These are phyloP conservation scores for Carex scoparia DNA, from an alignment of 176 grass and related monocot genomes.

Conservation along the genomic window DNA sequence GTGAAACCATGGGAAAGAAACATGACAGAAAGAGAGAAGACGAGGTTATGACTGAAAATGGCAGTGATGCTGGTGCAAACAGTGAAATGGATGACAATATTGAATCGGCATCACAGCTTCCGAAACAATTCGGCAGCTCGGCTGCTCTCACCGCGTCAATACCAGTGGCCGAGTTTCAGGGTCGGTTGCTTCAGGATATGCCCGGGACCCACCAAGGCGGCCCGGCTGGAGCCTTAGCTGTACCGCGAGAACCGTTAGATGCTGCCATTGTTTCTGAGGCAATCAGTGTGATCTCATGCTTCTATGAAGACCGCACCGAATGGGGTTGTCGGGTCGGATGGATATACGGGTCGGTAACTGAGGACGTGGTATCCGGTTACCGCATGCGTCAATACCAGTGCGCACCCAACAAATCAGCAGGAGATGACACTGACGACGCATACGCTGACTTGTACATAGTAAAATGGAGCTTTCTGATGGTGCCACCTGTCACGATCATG, in stretches of 20 bases:
- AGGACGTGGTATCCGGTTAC: conserved; percentile 97
- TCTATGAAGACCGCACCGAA: conserved; percentile 90
- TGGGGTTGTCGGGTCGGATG: conserved; percentile 84
- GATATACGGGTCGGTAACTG: conserved; percentile 94
- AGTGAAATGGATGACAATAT: conserved; percentile 38
- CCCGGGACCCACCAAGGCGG: conserved; percentile 63
- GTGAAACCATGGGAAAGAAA: conserved; percentile 85
- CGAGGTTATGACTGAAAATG: conserved; percentile 56
- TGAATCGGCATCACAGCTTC: conserved; percentile 51
- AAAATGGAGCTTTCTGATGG: conserved; percentile 89
- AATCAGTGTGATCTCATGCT: conserved; percentile 87
- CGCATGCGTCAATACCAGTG: conserved; percentile 92
- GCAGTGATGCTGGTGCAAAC: background rate
- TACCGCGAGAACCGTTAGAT: conserved; percentile 78
- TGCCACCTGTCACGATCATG: conserved; percentile 90
- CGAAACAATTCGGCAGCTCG: conserved; percentile 70
- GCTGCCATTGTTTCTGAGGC: conserved; percentile 69
- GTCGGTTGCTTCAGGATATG: conserved; percentile 71
- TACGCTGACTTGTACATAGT: conserved; percentile 77
- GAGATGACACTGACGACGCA: conserved; percentile 41
- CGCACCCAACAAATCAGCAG: conserved; percentile 66
- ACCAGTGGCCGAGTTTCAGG: conserved; percentile 86
- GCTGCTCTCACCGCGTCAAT: conserved; percentile 62
- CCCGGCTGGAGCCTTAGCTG: conserved; percentile 62
- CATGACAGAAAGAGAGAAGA: conserved; percentile 39